A percentile compares a stretch with the other conserved stretches of the same genome.
Evolutionary conservation across 2,329 filamentous ascomycete genomes (phyloP).

Genomic region (Onygenales sp.): DNA sequence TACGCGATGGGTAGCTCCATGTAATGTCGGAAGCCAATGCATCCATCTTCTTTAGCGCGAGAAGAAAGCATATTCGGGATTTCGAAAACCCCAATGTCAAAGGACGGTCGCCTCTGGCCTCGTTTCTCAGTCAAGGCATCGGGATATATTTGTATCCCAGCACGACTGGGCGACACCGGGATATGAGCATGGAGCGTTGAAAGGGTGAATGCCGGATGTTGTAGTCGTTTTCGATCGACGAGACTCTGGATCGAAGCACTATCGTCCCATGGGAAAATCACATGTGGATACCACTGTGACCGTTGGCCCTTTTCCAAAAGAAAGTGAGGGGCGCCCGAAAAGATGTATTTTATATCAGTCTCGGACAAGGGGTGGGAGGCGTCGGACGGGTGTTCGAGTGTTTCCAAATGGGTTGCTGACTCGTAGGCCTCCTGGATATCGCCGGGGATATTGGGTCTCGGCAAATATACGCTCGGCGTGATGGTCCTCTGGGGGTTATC

Average conservation of each 20-base stretch:
- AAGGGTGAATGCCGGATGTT: conserved; percentile 32
- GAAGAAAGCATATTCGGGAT: conserved; percentile 40
- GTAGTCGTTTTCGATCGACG: conserved; percentile 29
- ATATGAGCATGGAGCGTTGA: conserved; percentile 37
- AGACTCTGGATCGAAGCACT: conserved; percentile 31
- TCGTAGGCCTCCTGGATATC: conserved; percentile 10
- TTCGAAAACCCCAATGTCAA: conserved; percentile 38
- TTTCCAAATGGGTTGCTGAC: conserved; percentile 1
- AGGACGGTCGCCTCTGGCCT: conserved; percentile 27
- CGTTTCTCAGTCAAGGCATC: conserved; percentile 5
- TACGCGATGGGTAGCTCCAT: conserved; percentile 33
- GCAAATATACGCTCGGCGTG: not conserved
- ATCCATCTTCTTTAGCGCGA: conserved; percentile 37
- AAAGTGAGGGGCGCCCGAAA: conserved; percentile 37
- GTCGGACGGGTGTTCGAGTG: not conserved
- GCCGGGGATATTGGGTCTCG: conserved; percentile 1
- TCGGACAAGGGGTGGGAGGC: conserved; percentile 10
- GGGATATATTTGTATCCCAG: conserved; percentile 14
- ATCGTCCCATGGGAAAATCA: conserved; percentile 36
- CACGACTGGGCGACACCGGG: conserved; percentile 30
- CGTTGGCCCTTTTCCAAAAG: conserved; percentile 34
- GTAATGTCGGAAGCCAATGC: conserved; percentile 38
- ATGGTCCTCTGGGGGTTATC: not conserved
- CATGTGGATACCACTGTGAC: conserved; percentile 32
- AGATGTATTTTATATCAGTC: conserved; percentile 30